phyloP scores from a whole-genome alignment of 2,329 filamentous ascomycete species.

The Fusarium heterosporum region DNA sequence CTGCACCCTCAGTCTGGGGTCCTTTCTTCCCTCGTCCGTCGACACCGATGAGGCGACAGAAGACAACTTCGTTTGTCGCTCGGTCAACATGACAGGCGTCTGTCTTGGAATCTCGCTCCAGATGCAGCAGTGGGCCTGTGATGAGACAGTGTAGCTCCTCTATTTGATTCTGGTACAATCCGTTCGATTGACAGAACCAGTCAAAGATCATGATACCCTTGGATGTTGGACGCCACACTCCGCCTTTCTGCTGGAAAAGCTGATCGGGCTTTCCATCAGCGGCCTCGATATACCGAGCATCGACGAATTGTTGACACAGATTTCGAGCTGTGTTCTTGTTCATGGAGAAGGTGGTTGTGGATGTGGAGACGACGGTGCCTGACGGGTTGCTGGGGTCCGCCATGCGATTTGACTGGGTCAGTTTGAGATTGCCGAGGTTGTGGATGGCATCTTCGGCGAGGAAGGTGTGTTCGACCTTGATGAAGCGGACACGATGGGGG shows the following conservation, averaged over 20 bases:
- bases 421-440: constrained; percentile 95
- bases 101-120: constrained; percentile 84
- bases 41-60: constrained; percentile 86
- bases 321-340: constrained; percentile 97
- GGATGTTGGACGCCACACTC: constrained; percentile 94
- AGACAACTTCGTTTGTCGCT: constrained; percentile 92
- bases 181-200: constrained; percentile 92
- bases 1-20: constrained; percentile 58
- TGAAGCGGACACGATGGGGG: constrained; percentile 88
- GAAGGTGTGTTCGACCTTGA: constrained; percentile 92
- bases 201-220: constrained; percentile 94
- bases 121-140: constrained; percentile 85
- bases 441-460: constrained; percentile 97
- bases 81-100: constrained; percentile 91
- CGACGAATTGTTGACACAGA: constrained; percentile 92
- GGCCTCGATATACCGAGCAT: constrained; percentile 93
- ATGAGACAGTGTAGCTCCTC: constrained; percentile 83
- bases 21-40: constrained; percentile 86
- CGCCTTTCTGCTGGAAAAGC: constrained; percentile 84
- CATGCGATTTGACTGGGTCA: constrained; percentile 98
- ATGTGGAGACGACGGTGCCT: constrained; percentile 95
- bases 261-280: constrained; percentile 85
- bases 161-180: constrained; percentile 92
- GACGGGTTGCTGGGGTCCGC: constrained; percentile 96
- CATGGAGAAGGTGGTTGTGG: constrained; percentile 99